Percentiles rank a stretch among this genome's conserved stretches.
Evolutionary conservation across 495 filamentous ascomycete genomes (phyloP).

Genomic region (Cenococcum geophilum): DNA sequence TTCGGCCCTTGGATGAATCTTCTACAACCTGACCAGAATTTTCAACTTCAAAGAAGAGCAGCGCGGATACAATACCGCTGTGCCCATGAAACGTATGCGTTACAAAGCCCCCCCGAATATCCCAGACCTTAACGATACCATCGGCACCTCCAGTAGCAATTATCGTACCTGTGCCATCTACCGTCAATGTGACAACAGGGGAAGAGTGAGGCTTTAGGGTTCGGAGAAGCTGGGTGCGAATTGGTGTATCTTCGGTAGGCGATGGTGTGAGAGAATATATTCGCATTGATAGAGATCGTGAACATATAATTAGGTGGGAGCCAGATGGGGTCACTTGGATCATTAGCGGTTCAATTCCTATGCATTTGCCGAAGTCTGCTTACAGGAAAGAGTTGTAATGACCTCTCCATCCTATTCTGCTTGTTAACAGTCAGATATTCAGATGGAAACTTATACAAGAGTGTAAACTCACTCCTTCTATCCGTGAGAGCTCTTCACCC

Average conservation of each 20-base stretch:
- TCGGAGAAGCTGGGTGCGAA: constrained; percentile 63
- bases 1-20: constrained; percentile 38
- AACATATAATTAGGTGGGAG: constrained; percentile 83
- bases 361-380: constrained; percentile 24
- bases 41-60: constrained; percentile 79
- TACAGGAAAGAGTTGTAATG: constrained; percentile 79
- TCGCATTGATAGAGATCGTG: constrained; percentile 87
- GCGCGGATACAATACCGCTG: constrained; percentile 79
- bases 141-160: constrained; percentile 88
- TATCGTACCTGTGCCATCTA: constrained; percentile 81
- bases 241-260: constrained; percentile 43
- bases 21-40: constrained; percentile 36
- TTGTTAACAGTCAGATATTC: constrained; percentile 33
- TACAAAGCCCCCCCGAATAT: constrained; percentile 81
- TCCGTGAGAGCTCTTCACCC: constrained; percentile 71
- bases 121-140: constrained; percentile 92
- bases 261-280: constrained; percentile 68
- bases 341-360: constrained; percentile 7
- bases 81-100: constrained; percentile 95
- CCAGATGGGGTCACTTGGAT: constrained; percentile 72
- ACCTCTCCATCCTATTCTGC: constrained; percentile 75
- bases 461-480: constrained; percentile 69
- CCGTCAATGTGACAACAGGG: constrained; percentile 75
- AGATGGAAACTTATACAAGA: neutral
- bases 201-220: constrained; percentile 85